Evolutionary conservation across 2,329 filamentous ascomycete species (phyloP).

Genomic region (Grosmannia serpens): DNA sequence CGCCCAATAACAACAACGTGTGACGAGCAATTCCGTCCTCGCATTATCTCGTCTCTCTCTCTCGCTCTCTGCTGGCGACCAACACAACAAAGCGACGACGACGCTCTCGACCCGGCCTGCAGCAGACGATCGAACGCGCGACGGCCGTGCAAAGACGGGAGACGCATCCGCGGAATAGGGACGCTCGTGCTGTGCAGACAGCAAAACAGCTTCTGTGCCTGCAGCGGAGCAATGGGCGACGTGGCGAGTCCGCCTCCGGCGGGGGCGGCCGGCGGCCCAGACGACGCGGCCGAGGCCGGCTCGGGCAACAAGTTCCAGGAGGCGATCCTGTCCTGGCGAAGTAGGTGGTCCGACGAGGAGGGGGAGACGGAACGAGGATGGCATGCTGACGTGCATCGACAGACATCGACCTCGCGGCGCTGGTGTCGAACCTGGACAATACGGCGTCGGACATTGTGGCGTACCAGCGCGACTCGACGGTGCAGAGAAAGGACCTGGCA

Average conservation of each 20-base stretch:
- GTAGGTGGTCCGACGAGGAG: slow-evolving; percentile 36
- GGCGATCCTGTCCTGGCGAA: slow-evolving; percentile 92
- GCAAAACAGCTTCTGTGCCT: background rate
- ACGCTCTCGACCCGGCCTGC: background rate
- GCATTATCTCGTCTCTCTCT: background rate
- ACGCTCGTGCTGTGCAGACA: background rate
- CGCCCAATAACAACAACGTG: background rate
- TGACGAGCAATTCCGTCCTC: background rate
- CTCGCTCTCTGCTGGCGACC: background rate
- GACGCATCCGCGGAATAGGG: background rate
- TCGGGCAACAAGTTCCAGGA: slow-evolving; percentile 90
- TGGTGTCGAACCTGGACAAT: slow-evolving; percentile 77
- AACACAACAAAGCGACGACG: background rate
- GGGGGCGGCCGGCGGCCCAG: background rate
- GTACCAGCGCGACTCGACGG: slow-evolving; percentile 88
- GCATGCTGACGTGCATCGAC: background rate
- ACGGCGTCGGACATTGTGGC: slow-evolving; percentile 91
- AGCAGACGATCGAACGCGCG: background rate
- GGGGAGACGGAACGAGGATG: background rate
- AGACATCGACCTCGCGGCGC: slow-evolving; percentile 79
- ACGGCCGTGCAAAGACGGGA: background rate
- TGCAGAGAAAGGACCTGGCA: slow-evolving; percentile 93
- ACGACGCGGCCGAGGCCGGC: slow-evolving; percentile 22
- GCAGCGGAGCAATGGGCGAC: slow-evolving; percentile 9
- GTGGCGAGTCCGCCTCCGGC: slow-evolving; percentile 6